Evolutionary conservation across 441 rosid genomes (phyloP).

Genomic region (Capsella rubella): DNA sequence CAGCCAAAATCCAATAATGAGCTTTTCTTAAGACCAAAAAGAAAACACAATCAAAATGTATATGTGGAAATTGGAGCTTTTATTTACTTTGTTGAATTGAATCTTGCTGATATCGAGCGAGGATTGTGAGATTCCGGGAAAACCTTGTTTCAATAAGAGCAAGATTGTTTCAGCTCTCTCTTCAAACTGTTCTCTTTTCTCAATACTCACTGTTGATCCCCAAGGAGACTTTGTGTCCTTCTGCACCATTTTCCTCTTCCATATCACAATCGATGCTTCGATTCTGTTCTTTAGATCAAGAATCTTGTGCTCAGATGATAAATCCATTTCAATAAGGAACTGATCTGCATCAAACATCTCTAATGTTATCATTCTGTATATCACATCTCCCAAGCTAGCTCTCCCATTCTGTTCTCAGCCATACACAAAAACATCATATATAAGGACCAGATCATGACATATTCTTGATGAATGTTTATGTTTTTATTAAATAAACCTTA

Average conservation of each 20-base stretch:
- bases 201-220: constrained; percentile 89
- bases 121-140: constrained; percentile 91
- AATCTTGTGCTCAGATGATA: constrained; percentile 89
- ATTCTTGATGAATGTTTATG: constrained; percentile 2
- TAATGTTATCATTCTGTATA: constrained; percentile 74
- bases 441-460: constrained; percentile 7
- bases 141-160: constrained; percentile 79
- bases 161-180: constrained; percentile 95
- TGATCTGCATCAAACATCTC: constrained; percentile 87
- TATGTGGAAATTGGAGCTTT: background rate
- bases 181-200: constrained; percentile 90
- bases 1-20: background rate
- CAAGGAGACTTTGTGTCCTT: constrained; percentile 85
- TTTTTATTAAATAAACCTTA: constrained; percentile 49
- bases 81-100: constrained; percentile 77
- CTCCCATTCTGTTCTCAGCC: constrained; percentile 72
- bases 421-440: background rate
- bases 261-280: constrained; percentile 91
- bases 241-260: constrained; percentile 90
- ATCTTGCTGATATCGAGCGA: constrained; percentile 93
- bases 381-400: constrained; percentile 86
- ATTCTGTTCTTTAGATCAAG: constrained; percentile 88
- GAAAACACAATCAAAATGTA: background rate
- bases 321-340: constrained; percentile 73
- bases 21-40: background rate